Base-by-base conservation (phyloP, 2,329 filamentous ascomycete species). In the Trichoderma sp. region DNA sequence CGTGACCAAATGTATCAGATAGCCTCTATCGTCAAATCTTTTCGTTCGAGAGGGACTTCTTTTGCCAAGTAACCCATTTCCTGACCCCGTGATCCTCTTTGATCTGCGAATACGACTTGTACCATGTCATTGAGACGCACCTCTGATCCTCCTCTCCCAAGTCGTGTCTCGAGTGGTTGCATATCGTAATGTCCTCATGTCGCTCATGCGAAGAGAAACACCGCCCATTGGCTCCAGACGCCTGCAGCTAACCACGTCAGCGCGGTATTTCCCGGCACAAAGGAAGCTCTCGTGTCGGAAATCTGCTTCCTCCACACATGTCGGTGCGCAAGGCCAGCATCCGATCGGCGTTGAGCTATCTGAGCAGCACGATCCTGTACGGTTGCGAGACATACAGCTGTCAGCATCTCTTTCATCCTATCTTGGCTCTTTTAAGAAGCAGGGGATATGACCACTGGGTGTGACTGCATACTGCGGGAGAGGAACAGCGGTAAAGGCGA, bases 301-400 rank as follows among this genome's bases (percentile, higher is more conserved):
- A 70, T 65, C 57, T 72, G 66, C 66, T 61, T 70, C 51, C 66
- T 72, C 66, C 66, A 61, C 61, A 47, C 32, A 58, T 39, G 71
- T 34, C 53, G 53, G 65, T n/a, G 43, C 28, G 60, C 71, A 51
- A 62, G 39, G 57, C 34, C 47, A 32, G 39, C 61, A 66, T 63
- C 61, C 47, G 71, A 70, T 70, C 66, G 56, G 66, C 53, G 30
- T 39, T 72, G 53, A 61, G 43, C 53, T 39, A 51, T 70, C 39
- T 53, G 61, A 72, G 66, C 66, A 64, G 72, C 30, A 68, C 72
- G 72, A 73, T 71, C 72, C 62, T 70, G 64, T 71, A 71, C 69
- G 62, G 58, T 67, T 65, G 72, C 73, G 72, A 74, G 73, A 74
- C 73, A 74, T 70, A 70, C 73, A 74, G 72, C 60, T 72, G 73